Evolutionary conservation across 768 basidiomycete genomes (phyloP).

Genomic region (Epithele typhae): DNA sequence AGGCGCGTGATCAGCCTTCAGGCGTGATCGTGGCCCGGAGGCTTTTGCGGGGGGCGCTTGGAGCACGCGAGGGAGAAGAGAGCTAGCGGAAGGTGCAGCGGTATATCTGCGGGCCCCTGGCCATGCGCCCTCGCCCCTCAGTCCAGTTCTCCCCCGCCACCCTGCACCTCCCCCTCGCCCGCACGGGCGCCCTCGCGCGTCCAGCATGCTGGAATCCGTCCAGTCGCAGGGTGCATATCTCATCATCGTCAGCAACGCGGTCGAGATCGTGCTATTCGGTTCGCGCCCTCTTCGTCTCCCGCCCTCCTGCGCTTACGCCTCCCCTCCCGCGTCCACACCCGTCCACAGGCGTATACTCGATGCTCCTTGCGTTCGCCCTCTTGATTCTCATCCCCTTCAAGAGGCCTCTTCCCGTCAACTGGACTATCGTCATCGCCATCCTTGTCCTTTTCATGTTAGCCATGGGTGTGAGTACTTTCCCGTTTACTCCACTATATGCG

Average conservation of each 20-base stretch:
- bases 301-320: background rate
- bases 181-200: background rate
- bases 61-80: too few species aligned
- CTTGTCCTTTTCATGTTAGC: background rate
- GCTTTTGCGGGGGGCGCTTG: too few species aligned
- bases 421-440: background rate
- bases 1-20: too few species aligned
- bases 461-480: too few species aligned
- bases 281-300: background rate
- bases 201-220: conserved; percentile 5
- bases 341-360: conserved; percentile 6
- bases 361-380: conserved; percentile 10
- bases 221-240: conserved; percentile 8
- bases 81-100: too few species aligned
- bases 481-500: too few species aligned
- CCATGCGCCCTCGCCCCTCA: too few species aligned
- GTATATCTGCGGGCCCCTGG: too few species aligned
- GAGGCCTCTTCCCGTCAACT: conserved; percentile 8
- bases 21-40: too few species aligned
- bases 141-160: background rate
- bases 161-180: background rate
- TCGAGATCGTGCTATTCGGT: conserved; percentile 13
- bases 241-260: conserved; percentile 10
- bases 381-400: conserved; percentile 8
- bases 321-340: background rate